Percentiles rank a stretch among this genome's conserved stretches.
These are phyloP conservation scores for Aspergillus pseudoviridinutans DNA, from an alignment of 2,329 filamentous ascomycete species.

Conservation along the genomic window DNA sequence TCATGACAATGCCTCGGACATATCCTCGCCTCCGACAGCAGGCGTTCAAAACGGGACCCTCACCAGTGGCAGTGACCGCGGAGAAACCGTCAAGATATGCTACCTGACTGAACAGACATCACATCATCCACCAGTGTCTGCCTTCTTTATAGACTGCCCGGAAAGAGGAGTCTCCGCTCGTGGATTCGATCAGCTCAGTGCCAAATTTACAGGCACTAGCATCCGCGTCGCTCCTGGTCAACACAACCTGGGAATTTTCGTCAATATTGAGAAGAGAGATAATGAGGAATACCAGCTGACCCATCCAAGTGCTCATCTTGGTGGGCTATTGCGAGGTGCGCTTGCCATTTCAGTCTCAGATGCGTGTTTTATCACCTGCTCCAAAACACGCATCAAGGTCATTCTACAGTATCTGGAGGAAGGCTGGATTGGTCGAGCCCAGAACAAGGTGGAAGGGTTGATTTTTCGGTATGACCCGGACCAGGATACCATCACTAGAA, in stretches of 20 bases:
- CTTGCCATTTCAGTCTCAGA: constrained; percentile 88
- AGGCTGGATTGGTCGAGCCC: constrained; percentile 86
- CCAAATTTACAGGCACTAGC: constrained; percentile 95
- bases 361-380: constrained; percentile 80
- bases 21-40: constrained; percentile 39
- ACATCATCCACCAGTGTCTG: constrained; percentile 94
- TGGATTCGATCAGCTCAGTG: constrained; percentile 93
- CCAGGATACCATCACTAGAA: constrained; percentile 72
- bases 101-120: constrained; percentile 98
- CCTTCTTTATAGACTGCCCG: constrained; percentile 89
- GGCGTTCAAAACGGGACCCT: constrained; percentile 33
- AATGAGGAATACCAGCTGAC: constrained; percentile 93
- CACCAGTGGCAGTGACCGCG: constrained; percentile 29
- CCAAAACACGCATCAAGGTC: constrained; percentile 84
- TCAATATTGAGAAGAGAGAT: constrained; percentile 72
- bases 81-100: constrained; percentile 68
- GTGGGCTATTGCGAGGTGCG: constrained; percentile 81
- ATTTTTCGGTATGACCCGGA: constrained; percentile 87
- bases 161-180: constrained; percentile 82
- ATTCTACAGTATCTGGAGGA: constrained; percentile 93
- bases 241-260: constrained; percentile 94
- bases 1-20: constrained; percentile 68
- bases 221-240: constrained; percentile 87
- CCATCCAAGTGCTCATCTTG: constrained; percentile 88
- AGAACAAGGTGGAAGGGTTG: constrained; percentile 87